A percentile compares a stretch with the other conserved stretches of the same genome.
These are phyloP conservation scores for Suillus spraguei DNA, from an alignment of 768 basidiomycete species.

Conservation along the genomic window DNA sequence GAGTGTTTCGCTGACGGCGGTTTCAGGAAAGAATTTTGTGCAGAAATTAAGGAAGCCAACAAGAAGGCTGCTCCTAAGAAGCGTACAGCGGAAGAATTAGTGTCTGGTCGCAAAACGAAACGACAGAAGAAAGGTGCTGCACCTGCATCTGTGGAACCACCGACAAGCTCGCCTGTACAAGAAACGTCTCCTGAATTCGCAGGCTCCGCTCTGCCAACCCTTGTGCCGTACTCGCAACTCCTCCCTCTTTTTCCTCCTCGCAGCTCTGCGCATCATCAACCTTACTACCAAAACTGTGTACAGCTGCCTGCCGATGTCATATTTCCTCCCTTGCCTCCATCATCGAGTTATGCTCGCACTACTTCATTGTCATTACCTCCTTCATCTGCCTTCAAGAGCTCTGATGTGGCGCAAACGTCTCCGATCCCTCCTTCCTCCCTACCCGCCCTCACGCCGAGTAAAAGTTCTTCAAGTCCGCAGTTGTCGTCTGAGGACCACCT, in stretches of 20 bases:
- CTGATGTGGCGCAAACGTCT: constrained; percentile 28
- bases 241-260: constrained; percentile 52
- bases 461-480: constrained; percentile 67
- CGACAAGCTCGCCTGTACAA: constrained; percentile 19
- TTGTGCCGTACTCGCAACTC: constrained; percentile 28
- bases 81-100: constrained; percentile 39
- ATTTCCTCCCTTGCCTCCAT: constrained; percentile 71
- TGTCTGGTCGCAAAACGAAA: constrained; percentile 47
- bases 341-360: constrained; percentile 41
- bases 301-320: constrained; percentile 64
- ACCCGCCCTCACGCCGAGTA: constrained; percentile 65
- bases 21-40: constrained; percentile 67
- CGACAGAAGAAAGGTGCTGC: constrained; percentile 42
- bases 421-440: constrained; percentile 41
- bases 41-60: constrained; percentile 35
- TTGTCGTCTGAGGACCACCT: constrained; percentile 31
- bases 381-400: constrained; percentile 26
- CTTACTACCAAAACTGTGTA: constrained; percentile 67
- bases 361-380: constrained; percentile 23
- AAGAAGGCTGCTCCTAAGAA: constrained; percentile 39
- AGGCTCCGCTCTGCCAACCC: constrained; percentile 22
- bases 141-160: constrained; percentile 8
- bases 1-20: constrained; percentile 83
- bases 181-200: constrained; percentile 23
- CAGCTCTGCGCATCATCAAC: constrained; percentile 67